A percentile compares a stretch with the other conserved stretches of the same genome.
These are phyloP conservation scores for Mangifera indica DNA, from an alignment of 345 rosid genomes.

Conservation along the genomic window DNA sequence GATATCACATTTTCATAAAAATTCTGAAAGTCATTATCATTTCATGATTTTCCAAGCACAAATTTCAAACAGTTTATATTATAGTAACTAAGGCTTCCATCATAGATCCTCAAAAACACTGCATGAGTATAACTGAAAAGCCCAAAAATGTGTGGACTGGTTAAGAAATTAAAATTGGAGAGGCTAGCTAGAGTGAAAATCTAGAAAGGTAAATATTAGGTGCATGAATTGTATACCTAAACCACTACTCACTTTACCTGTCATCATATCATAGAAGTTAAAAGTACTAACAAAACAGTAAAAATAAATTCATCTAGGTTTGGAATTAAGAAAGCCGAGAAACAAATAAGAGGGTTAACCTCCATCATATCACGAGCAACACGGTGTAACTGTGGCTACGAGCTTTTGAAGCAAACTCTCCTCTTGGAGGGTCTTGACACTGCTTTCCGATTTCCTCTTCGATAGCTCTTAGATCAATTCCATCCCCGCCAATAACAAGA, in stretches of 20 bases:
- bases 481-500: slow-evolving; percentile 79
- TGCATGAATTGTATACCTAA: not conserved
- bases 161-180: not conserved
- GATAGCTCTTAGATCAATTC: slow-evolving; percentile 63
- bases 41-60: not conserved
- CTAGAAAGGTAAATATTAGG: not conserved
- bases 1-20: not conserved
- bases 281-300: not conserved
- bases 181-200: not conserved
- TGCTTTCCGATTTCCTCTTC: slow-evolving; percentile 81
- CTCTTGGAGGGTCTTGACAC: slow-evolving; percentile 73
- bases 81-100: not conserved
- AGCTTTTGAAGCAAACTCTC: slow-evolving; percentile 81
- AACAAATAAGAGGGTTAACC: slow-evolving; percentile 41
- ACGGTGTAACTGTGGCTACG: slow-evolving; percentile 78
- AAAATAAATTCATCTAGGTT: not conserved
- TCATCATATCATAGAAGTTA: not conserved
- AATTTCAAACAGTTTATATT: too few relatives aligned
- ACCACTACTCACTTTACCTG: not conserved
- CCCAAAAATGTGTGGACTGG: not conserved
- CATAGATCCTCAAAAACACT: not conserved
- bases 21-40: not conserved
- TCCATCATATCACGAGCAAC: slow-evolving; percentile 77
- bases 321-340: not conserved
- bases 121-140: not conserved